Evolutionary conservation across 1,284 basidiomycete species (phyloP), one percentile per base, ranked within the genome.

Genomic region (Testicularia cyperi): DNA sequence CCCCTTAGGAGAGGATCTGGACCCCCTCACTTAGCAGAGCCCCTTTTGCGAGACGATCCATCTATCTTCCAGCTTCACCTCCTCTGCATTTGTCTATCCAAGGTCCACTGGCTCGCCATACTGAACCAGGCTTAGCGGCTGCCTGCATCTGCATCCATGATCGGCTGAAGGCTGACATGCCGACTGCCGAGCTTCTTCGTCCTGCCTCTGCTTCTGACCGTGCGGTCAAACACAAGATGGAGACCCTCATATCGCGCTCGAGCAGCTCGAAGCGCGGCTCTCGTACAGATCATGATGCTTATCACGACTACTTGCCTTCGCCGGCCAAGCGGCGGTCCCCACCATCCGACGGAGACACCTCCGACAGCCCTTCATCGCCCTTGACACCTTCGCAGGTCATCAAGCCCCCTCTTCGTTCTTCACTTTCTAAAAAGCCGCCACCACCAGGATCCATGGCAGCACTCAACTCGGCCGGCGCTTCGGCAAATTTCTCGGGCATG

Each of bases 401-500:
- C 4, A 57, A 56, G 29, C 60, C 60, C 2, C n/a, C n/a, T n/a
- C 23, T 63, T 4, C 52, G 54, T 7, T 63, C 60, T 19, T 52
- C 53, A 21, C 44, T 63, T 6, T 44, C 60, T 20, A 56, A 52
- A 30, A 56, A 48, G 26, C 35, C 47, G 5, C 52, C 52, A 16
- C 44, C 58, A 46, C 58, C 58, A 31, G 54, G 53, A 4, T 45
- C 42, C 35, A 53, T 57, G 48, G 60, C 60, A 4, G 60, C 60
- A 13, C 42, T 63, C 39, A 40, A 29, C 22, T 49, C 55, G 4
- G 29, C 41, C n/a, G 35, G 21, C 28, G 23, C 28, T 38, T 42
- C 43, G 16, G 37, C 49, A 38, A 54, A 44, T 39, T 64, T 54
- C 36, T 65, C 86, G 73, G 86, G 88, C 66, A 88, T 92, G 85